These are phyloP conservation scores for Carex parvula DNA, from an alignment of 176 grass and related monocot species.

Conservation along the genomic window DNA sequence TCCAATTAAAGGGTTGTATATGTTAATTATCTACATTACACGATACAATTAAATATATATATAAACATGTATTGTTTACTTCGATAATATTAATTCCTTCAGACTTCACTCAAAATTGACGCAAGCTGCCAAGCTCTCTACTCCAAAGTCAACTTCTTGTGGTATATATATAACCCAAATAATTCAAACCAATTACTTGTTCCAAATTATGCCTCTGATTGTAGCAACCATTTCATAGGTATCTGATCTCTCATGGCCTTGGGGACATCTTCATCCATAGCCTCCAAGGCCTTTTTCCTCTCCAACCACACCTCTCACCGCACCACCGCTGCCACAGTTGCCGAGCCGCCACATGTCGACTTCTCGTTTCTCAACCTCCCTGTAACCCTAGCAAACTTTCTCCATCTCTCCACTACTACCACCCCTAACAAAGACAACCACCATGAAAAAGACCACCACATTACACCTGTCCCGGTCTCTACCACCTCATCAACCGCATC, in stretches of 20 bases:
- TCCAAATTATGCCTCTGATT: slow-evolving; percentile 16
- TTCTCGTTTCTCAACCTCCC: not conserved
- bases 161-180: not conserved
- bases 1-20: no score
- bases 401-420: not conserved
- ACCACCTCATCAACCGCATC: not conserved
- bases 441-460: not conserved
- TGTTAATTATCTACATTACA: no score
- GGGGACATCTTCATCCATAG: not conserved
- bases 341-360: not conserved
- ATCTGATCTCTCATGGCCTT: slow-evolving; percentile 4
- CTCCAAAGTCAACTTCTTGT: not conserved
- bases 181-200: not conserved
- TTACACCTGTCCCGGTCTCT: not conserved
- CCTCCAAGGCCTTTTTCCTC: not conserved
- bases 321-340: not conserved
- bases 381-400: not conserved
- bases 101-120: not conserved
- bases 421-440: not conserved
- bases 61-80: no score
- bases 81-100: no score
- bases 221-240: not conserved
- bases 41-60: no score
- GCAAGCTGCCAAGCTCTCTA: not conserved
- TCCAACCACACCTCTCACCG: not conserved